A percentile compares a stretch with the other conserved stretches of the same genome.
Conservation (phyloP, 2,329 filamentous ascomycete genomes). For the Cladosporium sp. region DNA sequence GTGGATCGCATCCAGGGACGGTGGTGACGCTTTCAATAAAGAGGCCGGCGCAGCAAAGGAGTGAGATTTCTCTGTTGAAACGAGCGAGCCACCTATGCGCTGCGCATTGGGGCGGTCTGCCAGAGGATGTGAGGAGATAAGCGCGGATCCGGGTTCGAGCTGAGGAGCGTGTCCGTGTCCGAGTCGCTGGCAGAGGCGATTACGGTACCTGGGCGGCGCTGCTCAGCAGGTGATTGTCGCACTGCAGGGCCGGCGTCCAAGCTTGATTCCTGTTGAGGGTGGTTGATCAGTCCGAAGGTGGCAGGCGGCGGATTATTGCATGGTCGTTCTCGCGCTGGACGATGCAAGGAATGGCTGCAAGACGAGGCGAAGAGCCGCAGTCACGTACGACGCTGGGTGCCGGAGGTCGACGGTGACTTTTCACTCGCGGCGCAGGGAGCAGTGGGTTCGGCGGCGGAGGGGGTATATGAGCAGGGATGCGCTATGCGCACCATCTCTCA, state of each 20-base stretch:
- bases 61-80: background rate
- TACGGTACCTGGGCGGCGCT: background rate
- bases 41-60: background rate
- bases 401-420: background rate
- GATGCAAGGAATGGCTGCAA: slow-evolving; percentile 10
- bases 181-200: background rate
- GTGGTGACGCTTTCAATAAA: background rate
- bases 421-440: background rate
- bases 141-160: background rate
- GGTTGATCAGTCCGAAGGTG: slow-evolving; percentile 7
- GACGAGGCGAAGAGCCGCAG: slow-evolving; percentile 7
- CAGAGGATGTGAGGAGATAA: background rate
- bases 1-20: slow-evolving; percentile 1
- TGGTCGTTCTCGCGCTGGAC: slow-evolving; percentile 9
- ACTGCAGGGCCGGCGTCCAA: slow-evolving; percentile 10
- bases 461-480: slow-evolving; percentile 8
- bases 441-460: background rate
- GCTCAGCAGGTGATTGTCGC: background rate
- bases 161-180: slow-evolving; percentile 1
- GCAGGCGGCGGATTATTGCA: slow-evolving; percentile 10
- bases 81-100: slow-evolving; percentile 6
- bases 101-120: background rate
- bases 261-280: slow-evolving; percentile 10
- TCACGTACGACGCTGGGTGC: background rate
- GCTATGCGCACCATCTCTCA: slow-evolving; percentile 1